These are phyloP conservation scores for Cucumis cinereus DNA, from an alignment of 306 rosid species.

Conservation along the genomic window DNA sequence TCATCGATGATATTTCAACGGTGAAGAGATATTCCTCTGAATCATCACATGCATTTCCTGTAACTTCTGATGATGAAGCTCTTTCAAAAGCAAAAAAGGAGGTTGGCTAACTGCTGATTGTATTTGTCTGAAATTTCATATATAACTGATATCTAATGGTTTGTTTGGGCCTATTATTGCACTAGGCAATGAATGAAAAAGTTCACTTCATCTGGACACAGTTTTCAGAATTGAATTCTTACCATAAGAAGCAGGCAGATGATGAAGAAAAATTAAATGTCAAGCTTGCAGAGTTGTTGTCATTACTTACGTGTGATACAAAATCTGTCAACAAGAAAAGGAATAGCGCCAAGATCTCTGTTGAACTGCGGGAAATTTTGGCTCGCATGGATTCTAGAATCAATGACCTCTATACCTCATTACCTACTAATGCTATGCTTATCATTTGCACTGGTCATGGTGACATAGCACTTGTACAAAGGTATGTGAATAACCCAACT, in stretches of 20 bases:
- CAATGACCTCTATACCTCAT: slow-evolving; percentile 30
- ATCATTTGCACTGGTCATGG: slow-evolving; percentile 94
- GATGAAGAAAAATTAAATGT: slow-evolving; percentile 54
- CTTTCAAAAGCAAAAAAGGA: slow-evolving; percentile 58
- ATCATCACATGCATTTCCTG: slow-evolving; percentile 66
- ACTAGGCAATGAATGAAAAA: slow-evolving; percentile 67
- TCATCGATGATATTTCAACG: slow-evolving; percentile 66
- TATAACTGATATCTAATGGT: not conserved
- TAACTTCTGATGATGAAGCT: slow-evolving; percentile 83
- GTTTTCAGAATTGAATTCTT: slow-evolving; percentile 65
- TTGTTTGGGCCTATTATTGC: slow-evolving; percentile 17
- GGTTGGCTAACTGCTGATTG: slow-evolving; percentile 29
- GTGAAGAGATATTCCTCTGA: slow-evolving; percentile 75
- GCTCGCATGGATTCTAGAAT: slow-evolving; percentile 58
- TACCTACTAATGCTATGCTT: slow-evolving; percentile 79
- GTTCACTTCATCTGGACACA: slow-evolving; percentile 92
- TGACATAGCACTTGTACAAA: slow-evolving; percentile 72
- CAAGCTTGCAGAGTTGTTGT: slow-evolving; percentile 74
- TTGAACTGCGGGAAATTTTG: slow-evolving; percentile 68
- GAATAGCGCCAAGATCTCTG: slow-evolving; percentile 22
- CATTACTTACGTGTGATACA: slow-evolving; percentile 59
- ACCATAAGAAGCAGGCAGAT: slow-evolving; percentile 63
- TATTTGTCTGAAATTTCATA: not conserved
- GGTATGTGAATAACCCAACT: slow-evolving; percentile 31
- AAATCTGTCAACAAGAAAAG: slow-evolving; percentile 31